Evolutionary conservation across 2,329 filamentous ascomycete species (phyloP).

Genomic region (Sporothrix euskadiensis): DNA sequence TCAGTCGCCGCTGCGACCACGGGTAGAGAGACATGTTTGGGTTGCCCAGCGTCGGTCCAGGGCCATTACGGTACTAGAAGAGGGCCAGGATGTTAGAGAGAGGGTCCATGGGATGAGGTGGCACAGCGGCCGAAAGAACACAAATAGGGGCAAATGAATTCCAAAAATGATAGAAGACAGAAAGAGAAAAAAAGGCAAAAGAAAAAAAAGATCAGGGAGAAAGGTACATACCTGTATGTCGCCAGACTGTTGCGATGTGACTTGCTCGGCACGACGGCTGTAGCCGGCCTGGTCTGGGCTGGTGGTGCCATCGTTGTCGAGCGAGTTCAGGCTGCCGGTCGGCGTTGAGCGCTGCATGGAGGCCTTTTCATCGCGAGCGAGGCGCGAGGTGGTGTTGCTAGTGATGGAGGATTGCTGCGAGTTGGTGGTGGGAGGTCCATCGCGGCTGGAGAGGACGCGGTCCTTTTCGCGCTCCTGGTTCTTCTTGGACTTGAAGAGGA

Average conservation of each 20-base stretch:
- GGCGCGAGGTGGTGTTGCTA: conserved; percentile 48
- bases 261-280: conserved; percentile 54
- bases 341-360: conserved; percentile 64
- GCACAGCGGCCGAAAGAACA: not conserved
- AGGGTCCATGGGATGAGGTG: not conserved
- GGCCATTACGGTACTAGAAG: conserved; percentile 56
- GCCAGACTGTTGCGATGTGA: conserved; percentile 49
- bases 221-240: conserved; percentile 29
- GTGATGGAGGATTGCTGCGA: conserved; percentile 52
- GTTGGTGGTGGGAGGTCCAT: conserved; percentile 47
- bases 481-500: conserved; percentile 82
- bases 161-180: no score
- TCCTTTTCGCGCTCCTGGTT: conserved; percentile 65
- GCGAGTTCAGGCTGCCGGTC: conserved; percentile 74
- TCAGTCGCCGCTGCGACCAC: conserved; percentile 88
- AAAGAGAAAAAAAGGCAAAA: not conserved
- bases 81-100: conserved; percentile 3
- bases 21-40: conserved; percentile 84
- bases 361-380: conserved; percentile 58
- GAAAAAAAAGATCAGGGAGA: not conserved
- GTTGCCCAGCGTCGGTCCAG: conserved; percentile 50
- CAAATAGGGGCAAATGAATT: not conserved
- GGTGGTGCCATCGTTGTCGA: conserved; percentile 59
- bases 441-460: conserved; percentile 57
- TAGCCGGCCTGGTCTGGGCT: conserved; percentile 67